A percentile compares a stretch with the other conserved stretches of the same genome.
Conservation (phyloP, 1,139 yeast species). For the Candida neerlandica region DNA sequence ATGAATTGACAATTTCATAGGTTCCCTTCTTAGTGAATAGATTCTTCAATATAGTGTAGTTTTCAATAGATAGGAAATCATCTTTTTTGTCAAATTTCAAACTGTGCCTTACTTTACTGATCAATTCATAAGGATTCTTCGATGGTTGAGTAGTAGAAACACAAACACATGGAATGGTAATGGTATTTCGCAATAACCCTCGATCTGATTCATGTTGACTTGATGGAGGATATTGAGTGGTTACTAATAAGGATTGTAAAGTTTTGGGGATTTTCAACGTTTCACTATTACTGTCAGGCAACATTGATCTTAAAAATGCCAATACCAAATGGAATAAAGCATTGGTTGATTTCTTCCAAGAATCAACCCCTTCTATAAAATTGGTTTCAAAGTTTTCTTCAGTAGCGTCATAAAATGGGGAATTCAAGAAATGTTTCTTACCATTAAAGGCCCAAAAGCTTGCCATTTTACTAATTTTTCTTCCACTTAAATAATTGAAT, state of each 20-base stretch:
- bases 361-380: constrained; percentile 71
- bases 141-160: constrained; percentile 67
- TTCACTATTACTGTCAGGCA: constrained; percentile 63
- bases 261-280: constrained; percentile 63
- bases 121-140: constrained; percentile 41
- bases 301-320: constrained; percentile 78
- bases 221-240: constrained; percentile 69
- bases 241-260: constrained; percentile 61
- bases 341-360: constrained; percentile 82
- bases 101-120: constrained; percentile 62
- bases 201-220: constrained; percentile 30
- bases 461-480: constrained; percentile 79
- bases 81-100: constrained; percentile 72
- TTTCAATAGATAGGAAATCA: constrained; percentile 73
- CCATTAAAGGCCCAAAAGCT: constrained; percentile 84
- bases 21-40: constrained; percentile 64
- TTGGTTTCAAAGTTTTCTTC: constrained; percentile 33
- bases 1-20: constrained; percentile 58
- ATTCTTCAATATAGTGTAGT: constrained; percentile 72
- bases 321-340: constrained; percentile 82
- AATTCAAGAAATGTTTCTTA: constrained; percentile 14
- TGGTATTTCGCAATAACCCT: constrained; percentile 39
- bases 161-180: constrained; percentile 61
- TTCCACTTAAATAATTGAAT: constrained; percentile 75
- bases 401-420: constrained; percentile 48